Evolutionary conservation across 2,329 filamentous ascomycete genomes (phyloP).

Genomic region (Phaeosphaeriaceae sp.): DNA sequence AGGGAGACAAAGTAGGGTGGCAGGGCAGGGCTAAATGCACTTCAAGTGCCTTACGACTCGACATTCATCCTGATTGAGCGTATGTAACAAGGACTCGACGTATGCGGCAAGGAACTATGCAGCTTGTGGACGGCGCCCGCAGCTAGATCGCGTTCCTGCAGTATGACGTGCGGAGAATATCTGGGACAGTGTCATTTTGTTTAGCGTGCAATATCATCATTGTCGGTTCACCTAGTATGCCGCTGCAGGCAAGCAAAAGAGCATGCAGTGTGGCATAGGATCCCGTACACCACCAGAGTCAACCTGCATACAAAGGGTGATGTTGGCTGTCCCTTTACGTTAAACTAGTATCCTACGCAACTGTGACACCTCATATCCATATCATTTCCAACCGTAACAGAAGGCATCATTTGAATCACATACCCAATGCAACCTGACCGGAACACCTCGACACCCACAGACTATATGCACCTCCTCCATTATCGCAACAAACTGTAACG

Average conservation of each 20-base stretch:
- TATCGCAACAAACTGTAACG: neutral
- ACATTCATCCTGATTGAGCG: neutral
- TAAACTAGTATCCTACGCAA: too few species aligned
- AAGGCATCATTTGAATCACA: neutral
- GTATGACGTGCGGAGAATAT: conserved; percentile 4
- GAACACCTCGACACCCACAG: neutral
- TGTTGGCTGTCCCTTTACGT: too few species aligned
- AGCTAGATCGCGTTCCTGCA: conserved; percentile 2
- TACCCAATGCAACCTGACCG: neutral
- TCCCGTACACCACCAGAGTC: too few species aligned
- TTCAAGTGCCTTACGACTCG: neutral
- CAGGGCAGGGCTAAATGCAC: neutral
- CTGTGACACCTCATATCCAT: too few species aligned
- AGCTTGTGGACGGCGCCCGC: neutral
- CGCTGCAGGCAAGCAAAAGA: too few species aligned
- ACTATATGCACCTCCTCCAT: neutral
- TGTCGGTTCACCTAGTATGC: too few species aligned
- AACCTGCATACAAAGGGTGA: too few species aligned
- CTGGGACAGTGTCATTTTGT: too few species aligned
- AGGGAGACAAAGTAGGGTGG: neutral
- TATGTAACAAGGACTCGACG: neutral
- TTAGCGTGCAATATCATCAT: too few species aligned
- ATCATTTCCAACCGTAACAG: neutral
- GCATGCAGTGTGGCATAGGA: too few species aligned
- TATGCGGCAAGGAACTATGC: conserved; percentile 3